Conservation (phyloP, 495 filamentous ascomycete genomes). For the Aspergillus ostianus region DNA sequence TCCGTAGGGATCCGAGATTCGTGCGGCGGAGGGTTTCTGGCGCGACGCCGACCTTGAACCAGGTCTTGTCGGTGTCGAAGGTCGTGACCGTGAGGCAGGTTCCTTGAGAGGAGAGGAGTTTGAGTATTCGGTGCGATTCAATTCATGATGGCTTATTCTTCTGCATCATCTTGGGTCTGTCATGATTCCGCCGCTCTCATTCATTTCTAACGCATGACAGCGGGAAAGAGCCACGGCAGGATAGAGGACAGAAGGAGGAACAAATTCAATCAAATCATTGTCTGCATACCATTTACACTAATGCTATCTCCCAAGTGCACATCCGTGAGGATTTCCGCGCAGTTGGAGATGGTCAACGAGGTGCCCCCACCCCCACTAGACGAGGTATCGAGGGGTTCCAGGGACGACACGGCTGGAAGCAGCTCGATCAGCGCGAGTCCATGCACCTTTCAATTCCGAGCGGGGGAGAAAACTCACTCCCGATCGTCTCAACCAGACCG, state of each 20-base stretch:
- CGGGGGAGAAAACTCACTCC: conserved; percentile 57
- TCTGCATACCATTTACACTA: conserved; percentile 71
- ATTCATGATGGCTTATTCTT: background rate
- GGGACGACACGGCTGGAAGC: conserved; percentile 69
- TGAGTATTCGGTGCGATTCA: conserved; percentile 7
- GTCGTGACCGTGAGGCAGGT: conserved; percentile 89
- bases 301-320: conserved; percentile 90
- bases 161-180: background rate
- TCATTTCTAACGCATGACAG: too few species aligned
- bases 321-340: conserved; percentile 72
- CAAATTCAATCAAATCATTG: background rate
- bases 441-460: background rate
- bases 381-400: conserved; percentile 76
- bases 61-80: conserved; percentile 61
- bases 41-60: conserved; percentile 92
- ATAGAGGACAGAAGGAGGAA: background rate
- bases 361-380: conserved; percentile 71
- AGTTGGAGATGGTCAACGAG: conserved; percentile 80
- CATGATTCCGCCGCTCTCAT: background rate
- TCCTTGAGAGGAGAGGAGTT: conserved; percentile 36
- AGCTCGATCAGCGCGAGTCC: conserved; percentile 16
- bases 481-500: conserved; percentile 91
- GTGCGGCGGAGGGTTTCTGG: conserved; percentile 96
- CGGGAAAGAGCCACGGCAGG: background rate
- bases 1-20: conserved; percentile 72